Conservation (phyloP, 2,329 filamentous ascomycete genomes). For the Chaetomiaceae sp. region DNA sequence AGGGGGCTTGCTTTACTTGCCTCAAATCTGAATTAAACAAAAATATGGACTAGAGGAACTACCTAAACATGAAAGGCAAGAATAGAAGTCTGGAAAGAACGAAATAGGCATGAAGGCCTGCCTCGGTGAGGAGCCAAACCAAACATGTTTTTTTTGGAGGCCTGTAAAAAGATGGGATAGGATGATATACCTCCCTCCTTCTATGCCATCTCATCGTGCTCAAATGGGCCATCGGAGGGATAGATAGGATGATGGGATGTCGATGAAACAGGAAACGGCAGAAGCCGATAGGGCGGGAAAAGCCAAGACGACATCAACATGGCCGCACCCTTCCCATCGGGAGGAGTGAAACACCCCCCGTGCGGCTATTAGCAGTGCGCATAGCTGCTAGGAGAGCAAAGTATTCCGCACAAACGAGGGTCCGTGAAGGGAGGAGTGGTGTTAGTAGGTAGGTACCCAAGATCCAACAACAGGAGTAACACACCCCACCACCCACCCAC, state of each 20-base stretch:
- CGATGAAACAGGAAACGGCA: slow-evolving; percentile 15
- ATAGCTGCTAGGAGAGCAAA: not conserved
- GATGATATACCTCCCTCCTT: not conserved
- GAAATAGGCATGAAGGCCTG: not conserved
- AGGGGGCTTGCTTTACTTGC: not conserved
- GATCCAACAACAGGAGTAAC: no score
- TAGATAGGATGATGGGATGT: slow-evolving; percentile 2
- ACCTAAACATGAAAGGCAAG: not conserved
- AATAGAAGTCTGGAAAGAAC: slow-evolving; percentile 6
- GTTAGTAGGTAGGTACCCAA: no score
- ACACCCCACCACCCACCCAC: no score
- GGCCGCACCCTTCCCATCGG: not conserved
- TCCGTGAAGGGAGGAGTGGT: no score
- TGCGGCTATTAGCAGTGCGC: not conserved
- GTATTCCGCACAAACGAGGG: no score
- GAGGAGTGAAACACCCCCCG: slow-evolving; percentile 1
- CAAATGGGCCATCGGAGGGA: not conserved
- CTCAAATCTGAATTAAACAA: not conserved
- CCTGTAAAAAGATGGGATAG: not conserved
- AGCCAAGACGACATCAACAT: not conserved
- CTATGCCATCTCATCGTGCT: not conserved
- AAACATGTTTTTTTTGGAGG: not conserved
- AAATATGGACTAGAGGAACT: not conserved
- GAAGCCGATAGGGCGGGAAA: slow-evolving; percentile 8
- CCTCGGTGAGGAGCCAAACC: not conserved